Conservation (phyloP, 2,329 filamentous ascomycete genomes). For the Colletotrichum caudatum region DNA sequence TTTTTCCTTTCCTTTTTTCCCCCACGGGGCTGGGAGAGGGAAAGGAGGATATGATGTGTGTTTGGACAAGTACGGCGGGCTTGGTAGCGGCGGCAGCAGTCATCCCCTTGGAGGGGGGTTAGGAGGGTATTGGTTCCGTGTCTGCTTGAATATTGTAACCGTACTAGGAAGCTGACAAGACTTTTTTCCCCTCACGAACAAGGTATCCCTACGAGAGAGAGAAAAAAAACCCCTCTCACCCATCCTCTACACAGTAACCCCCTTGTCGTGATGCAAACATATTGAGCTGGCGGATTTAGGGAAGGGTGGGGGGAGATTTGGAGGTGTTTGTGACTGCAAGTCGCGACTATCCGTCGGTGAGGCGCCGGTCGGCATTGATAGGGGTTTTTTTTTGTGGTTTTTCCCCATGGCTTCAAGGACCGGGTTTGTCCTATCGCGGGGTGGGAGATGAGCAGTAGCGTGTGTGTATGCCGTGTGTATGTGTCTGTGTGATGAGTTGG, state of each 20-base stretch:
- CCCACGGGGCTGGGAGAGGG: background rate
- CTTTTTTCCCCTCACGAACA: too few relatives aligned
- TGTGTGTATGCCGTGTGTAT: background rate
- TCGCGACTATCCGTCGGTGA: background rate
- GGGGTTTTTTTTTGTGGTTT: background rate
- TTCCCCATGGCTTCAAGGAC: background rate
- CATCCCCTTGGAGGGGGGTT: background rate
- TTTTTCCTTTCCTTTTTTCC: too few relatives aligned
- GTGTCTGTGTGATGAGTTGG: conserved; percentile 2
- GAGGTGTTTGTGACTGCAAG: background rate
- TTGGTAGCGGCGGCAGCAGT: too few relatives aligned
- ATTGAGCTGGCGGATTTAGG: background rate
- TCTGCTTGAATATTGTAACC: background rate
- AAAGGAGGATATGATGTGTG: too few relatives aligned
- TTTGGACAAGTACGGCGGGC: too few relatives aligned
- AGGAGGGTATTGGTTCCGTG: background rate
- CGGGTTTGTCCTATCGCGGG: background rate
- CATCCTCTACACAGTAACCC: too few relatives aligned
- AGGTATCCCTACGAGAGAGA: too few relatives aligned
- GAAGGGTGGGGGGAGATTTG: background rate
- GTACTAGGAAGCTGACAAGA: background rate
- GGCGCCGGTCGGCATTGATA: background rate
- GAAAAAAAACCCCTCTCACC: too few relatives aligned
- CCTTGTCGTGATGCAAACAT: background rate
- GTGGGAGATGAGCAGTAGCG: background rate